Evolutionary conservation across 2,329 filamentous ascomycete species (phyloP), one percentile per base, ranked within the genome.

Genomic region (Dryadomyces quercus-mongolicae): DNA sequence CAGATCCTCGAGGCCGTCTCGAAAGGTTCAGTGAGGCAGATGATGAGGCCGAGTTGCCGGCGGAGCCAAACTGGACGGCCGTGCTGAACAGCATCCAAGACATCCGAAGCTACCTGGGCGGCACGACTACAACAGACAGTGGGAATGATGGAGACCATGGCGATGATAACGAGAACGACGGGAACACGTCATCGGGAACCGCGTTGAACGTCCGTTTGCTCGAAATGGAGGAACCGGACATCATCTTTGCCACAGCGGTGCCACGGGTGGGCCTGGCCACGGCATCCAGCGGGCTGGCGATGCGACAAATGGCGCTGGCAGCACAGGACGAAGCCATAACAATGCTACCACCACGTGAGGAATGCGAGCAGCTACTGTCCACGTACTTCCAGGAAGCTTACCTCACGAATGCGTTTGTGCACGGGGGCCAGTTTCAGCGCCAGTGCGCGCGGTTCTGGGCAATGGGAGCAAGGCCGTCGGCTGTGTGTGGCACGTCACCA

Each of bases 361-460:
- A 70, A 4, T 64, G 65, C 15, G 70, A 74, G 58, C 59, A 59
- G 34, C 58, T 73, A 5, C 57, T 74, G 16, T 54, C 62, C 3
- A 56, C 63, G 16, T 74, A 72, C 60, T 74, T 73, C 56, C 66
- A 65, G 55, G 63, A 66, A 20, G 66, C 67, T 50, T 73, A 69
- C 59, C 60, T 67, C 13, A 65, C 67, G 2, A 62, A 66, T 0
- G 64, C 69, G 5, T 68, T 71, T 55, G 60, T 74, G 22, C 72
- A 74, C 55, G 61, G 64, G 2, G 65, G 63, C 34, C 68, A 76
- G 60, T 78, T 78, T 54, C 69, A 73, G 58, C 67, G 73, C 3
- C 68, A 71, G 43, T 77, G 76, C 59, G 70, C 72, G 44, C 66
- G 65, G 5, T 76, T 78, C 58, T 77, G 75, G 74, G 59, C 60